Evolutionary conservation across 495 filamentous ascomycete genomes (phyloP), one percentile per base, ranked within the genome.

Genomic region (Aspergillus wentii): DNA sequence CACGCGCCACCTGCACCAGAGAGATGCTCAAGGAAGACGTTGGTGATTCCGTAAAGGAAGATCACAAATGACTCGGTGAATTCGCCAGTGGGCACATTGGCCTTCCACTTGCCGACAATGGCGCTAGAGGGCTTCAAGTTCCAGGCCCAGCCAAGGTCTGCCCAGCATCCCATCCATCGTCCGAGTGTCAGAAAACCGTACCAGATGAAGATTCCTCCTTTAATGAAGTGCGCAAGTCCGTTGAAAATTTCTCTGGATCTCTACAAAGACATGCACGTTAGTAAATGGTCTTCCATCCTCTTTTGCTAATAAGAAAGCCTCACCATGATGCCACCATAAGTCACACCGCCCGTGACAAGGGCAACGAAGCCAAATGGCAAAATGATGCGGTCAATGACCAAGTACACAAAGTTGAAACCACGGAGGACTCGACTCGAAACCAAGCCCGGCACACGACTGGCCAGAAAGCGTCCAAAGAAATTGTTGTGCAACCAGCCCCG

Each of bases 131-230:
- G 89, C 40, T 83, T 84, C 37, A 89, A 61, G 49, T 98, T 96
- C 92, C 92, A 98, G 1, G 88, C 85, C 92, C 92, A 98, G 42
- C 92, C 92, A 35, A 91, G 75, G 33, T 94, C 86, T 29, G 85
- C 80, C 64, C 92, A 98, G 64, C 83, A 82, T 13, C 92, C 92
- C 48, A 89, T 77, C 80, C 86, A 95, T 14, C 92, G 86, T 11
- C 88, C 88, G 14, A 98, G 75, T 0, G 88, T 92, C 18, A 97
- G 61, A 9, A 95, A 55, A 13, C 92, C 92, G 42, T 95, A 88
- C 83, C 88, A 88, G 62, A 96, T 86, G 66, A 98, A 98, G 40
- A 97, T 86, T n/a, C 88, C 87, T 36, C 91, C 92, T 56, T 97
- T 98, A 57, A 96, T 85, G 61, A 86, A 94, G 60, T 97, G 92